Evolutionary conservation across 495 filamentous ascomycete species (phyloP).

Genomic region (Daldinia caldariorum): DNA sequence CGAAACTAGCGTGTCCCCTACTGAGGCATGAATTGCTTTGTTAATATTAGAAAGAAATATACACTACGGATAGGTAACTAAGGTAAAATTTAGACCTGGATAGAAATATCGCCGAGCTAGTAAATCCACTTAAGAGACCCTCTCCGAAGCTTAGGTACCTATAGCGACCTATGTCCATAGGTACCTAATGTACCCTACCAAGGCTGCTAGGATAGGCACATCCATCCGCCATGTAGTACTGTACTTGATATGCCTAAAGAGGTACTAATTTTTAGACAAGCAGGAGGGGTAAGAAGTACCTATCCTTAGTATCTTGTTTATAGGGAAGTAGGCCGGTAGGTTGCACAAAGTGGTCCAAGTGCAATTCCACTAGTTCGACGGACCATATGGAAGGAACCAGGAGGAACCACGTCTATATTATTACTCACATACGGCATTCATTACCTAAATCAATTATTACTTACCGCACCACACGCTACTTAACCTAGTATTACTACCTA

Average conservation of each 20-base stretch:
- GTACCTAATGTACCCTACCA: too few species aligned
- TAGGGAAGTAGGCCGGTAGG: conserved; percentile 2
- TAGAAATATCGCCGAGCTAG: conserved; percentile 4
- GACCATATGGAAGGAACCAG: conserved; percentile 19
- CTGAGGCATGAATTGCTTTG: not conserved
- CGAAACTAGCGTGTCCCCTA: too few species aligned
- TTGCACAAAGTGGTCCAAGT: conserved; percentile 7
- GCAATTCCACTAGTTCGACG: conserved; percentile 6
- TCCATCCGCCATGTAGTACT: too few species aligned
- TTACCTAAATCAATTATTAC: conserved; percentile 36
- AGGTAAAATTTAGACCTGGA: not conserved
- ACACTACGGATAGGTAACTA: too few species aligned
- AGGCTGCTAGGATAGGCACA: too few species aligned
- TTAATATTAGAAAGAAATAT: not conserved
- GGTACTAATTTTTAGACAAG: not conserved
- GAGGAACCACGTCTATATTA: conserved; percentile 24
- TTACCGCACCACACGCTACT: conserved; percentile 25
- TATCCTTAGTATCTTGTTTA: not conserved
- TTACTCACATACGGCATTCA: conserved; percentile 39
- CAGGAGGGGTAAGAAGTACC: conserved; percentile 1
- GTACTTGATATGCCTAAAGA: not conserved
- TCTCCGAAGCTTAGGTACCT: conserved; percentile 10
- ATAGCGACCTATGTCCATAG: not conserved
- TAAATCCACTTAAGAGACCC: not conserved
- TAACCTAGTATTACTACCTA: conserved; percentile 10